These are phyloP conservation scores for Scheffersomyces titani DNA, from an alignment of 1,139 yeast genomes.

Conservation along the genomic window DNA sequence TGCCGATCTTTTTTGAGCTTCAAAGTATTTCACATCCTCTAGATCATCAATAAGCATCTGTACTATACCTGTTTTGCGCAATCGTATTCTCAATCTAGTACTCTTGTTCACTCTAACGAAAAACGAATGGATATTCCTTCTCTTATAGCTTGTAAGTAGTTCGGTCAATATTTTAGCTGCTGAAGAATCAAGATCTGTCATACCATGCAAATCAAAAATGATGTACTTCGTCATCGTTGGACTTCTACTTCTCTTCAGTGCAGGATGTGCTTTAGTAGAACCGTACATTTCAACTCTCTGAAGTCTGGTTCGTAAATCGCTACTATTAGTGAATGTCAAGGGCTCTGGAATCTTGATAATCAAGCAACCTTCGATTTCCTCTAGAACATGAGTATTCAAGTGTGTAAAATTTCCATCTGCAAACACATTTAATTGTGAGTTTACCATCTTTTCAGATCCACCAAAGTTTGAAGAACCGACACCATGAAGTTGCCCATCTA, in stretches of 20 bases:
- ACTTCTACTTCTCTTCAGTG: conserved; percentile 58
- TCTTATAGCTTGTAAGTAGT: conserved; percentile 55
- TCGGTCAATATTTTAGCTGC: conserved; percentile 77
- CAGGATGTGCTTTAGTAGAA: conserved; percentile 82
- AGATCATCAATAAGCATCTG: conserved; percentile 28
- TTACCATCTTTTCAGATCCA: conserved; percentile 3
- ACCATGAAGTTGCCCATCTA: conserved; percentile 3
- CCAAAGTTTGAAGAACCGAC: conserved; percentile 7
- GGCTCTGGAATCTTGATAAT: conserved; percentile 92
- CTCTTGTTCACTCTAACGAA: conserved; percentile 64
- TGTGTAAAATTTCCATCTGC: conserved; percentile 39
- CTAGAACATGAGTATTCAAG: conserved; percentile 46
- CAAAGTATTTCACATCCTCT: conserved; percentile 27
- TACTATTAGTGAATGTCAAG: conserved; percentile 85
- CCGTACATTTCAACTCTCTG: conserved; percentile 83
- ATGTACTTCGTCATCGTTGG: conserved; percentile 61
- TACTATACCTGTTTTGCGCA: conserved; percentile 34
- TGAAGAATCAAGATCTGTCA: conserved; percentile 85
- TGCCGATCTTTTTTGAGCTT: conserved; percentile 16
- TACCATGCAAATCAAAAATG: conserved; percentile 83
- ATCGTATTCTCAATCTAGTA: conserved; percentile 28
- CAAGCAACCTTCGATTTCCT: conserved; percentile 82
- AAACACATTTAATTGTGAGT: conserved; percentile 31
- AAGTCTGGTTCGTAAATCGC: conserved; percentile 74
- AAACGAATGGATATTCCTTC: conserved; percentile 59